These are phyloP conservation scores for Macrotyloma uniflorum DNA, from an alignment of 306 rosid genomes.

Conservation along the genomic window DNA sequence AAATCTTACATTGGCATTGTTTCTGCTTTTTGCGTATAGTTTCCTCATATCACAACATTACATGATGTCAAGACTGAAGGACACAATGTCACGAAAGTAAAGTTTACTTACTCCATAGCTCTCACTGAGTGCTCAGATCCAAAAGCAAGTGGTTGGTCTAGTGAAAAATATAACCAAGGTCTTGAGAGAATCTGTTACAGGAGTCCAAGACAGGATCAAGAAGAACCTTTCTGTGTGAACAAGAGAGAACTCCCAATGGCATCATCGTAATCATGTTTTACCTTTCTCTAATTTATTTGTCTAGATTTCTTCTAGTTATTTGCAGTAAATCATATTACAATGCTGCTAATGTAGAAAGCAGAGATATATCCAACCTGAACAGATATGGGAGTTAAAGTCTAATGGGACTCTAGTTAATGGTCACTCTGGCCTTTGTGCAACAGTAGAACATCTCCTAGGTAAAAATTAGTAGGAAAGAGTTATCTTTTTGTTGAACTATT, in stretches of 20 bases:
- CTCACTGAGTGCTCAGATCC: conserved; percentile 52
- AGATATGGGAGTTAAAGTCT: conserved; percentile 14
- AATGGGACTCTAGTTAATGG: conserved; percentile 17
- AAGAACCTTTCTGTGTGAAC: conserved; percentile 52
- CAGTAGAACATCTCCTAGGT: background rate
- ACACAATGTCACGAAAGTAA: background rate
- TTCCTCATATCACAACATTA: conserved; percentile 44
- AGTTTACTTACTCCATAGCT: conserved; percentile 33
- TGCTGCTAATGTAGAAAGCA: conserved; percentile 32
- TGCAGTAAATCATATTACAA: background rate
- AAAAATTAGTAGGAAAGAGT: background rate
- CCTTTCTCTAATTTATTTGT: conserved; percentile 12
- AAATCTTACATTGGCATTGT: background rate
- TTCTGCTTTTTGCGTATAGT: conserved; percentile 40
- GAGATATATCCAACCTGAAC: background rate
- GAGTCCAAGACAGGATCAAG: background rate
- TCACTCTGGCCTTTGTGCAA: conserved; percentile 17
- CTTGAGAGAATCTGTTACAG: conserved; percentile 55
- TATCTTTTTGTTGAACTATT: background rate
- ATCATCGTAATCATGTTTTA: conserved; percentile 40
- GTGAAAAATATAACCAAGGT: conserved; percentile 41
- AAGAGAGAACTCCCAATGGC: conserved; percentile 45
- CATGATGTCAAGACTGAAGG: conserved; percentile 7
- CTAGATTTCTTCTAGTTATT: background rate
- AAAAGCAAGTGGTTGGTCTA: conserved; percentile 59